phyloP scores from a whole-genome alignment of 83 land plant genomes.

The Isoetes engelmannii region DNA sequence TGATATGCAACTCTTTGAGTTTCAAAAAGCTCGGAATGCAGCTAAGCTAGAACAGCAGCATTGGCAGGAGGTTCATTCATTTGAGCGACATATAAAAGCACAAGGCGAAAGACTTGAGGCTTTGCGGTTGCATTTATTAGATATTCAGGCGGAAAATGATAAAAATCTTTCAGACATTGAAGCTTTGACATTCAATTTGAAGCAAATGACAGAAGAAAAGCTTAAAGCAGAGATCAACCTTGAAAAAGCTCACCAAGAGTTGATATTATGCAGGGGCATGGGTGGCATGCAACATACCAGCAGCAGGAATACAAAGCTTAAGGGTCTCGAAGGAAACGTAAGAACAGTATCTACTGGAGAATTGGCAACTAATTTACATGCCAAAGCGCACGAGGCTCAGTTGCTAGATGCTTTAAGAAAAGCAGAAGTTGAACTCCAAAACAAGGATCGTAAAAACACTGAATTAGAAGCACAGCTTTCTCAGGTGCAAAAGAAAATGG shows the following conservation, averaged over 20 bases:
- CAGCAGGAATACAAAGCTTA: slow-evolving; percentile 30
- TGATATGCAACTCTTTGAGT: slow-evolving; percentile 10
- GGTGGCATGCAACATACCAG: neutral
- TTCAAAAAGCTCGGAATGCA: slow-evolving; percentile 40
- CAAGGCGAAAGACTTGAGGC: slow-evolving; percentile 67
- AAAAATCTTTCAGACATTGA: slow-evolving; percentile 41
- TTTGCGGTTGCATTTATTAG: slow-evolving; percentile 43
- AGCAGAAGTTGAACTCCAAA: neutral
- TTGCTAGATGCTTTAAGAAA: slow-evolving; percentile 8
- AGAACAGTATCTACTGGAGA: slow-evolving; percentile 15
- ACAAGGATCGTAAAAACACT: neutral
- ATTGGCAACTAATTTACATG: slow-evolving; percentile 10
- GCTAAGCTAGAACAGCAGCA: slow-evolving; percentile 48
- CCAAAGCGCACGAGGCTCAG: neutral
- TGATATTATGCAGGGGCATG: neutral
- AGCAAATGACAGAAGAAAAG: slow-evolving; percentile 43
- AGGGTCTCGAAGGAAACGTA: slow-evolving; percentile 37
- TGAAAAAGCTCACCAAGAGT: slow-evolving; percentile 1
- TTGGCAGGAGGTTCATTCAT: slow-evolving; percentile 57
- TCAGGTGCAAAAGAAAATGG: neutral
- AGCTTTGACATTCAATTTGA: slow-evolving; percentile 35
- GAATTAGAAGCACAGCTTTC: neutral
- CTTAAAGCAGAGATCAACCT: slow-evolving; percentile 26
- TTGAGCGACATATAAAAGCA: slow-evolving; percentile 59
- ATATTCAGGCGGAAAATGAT: slow-evolving; percentile 53